phyloP scores from a whole-genome alignment of 2,329 filamentous ascomycete genomes.

The Microsporum ferrugineum region DNA sequence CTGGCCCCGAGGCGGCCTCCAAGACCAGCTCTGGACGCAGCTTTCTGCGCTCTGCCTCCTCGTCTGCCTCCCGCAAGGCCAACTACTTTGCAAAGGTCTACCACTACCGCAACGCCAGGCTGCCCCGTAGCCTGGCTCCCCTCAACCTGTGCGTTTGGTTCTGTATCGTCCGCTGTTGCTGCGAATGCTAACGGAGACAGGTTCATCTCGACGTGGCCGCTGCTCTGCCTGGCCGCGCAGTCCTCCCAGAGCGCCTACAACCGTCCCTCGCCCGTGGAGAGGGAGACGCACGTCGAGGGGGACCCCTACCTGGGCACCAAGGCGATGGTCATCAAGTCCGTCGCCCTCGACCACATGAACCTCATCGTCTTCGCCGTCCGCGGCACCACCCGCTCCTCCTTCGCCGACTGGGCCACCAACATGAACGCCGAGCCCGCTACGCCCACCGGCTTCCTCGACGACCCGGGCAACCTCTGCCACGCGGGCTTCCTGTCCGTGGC shows the following conservation, averaged over 20 bases:
- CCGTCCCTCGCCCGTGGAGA: slow-evolving; percentile 50
- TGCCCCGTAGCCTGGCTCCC: slow-evolving; percentile 56
- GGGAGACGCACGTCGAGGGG: slow-evolving; percentile 57
- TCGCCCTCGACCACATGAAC: slow-evolving; percentile 65
- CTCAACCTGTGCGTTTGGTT: slow-evolving; percentile 49
- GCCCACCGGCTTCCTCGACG: slow-evolving; percentile 63
- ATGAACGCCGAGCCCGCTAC: slow-evolving; percentile 56
- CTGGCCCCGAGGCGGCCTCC: not conserved
- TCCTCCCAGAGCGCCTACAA: slow-evolving; percentile 67
- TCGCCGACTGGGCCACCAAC: slow-evolving; percentile 81
- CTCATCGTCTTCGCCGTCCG: slow-evolving; percentile 75
- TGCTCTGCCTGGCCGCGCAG: slow-evolving; percentile 66
- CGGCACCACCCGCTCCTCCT: slow-evolving; percentile 63
- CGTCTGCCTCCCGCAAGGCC: slow-evolving; percentile 30
- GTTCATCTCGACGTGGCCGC: slow-evolving; percentile 62
- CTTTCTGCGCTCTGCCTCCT: not conserved
- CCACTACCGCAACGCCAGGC: slow-evolving; percentile 62
- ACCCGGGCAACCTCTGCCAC: slow-evolving; percentile 65
- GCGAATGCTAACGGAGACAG: slow-evolving; percentile 27
- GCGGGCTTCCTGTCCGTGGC: slow-evolving; percentile 69
- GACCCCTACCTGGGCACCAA: slow-evolving; percentile 67
- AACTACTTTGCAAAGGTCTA: slow-evolving; percentile 67
- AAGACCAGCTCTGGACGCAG: not conserved
- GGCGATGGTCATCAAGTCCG: slow-evolving; percentile 72
- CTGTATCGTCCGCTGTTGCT: not conserved